Evolutionary conservation across 768 basidiomycete species (phyloP), one percentile per base, ranked within the genome.

Genomic region (Postia placenta): DNA sequence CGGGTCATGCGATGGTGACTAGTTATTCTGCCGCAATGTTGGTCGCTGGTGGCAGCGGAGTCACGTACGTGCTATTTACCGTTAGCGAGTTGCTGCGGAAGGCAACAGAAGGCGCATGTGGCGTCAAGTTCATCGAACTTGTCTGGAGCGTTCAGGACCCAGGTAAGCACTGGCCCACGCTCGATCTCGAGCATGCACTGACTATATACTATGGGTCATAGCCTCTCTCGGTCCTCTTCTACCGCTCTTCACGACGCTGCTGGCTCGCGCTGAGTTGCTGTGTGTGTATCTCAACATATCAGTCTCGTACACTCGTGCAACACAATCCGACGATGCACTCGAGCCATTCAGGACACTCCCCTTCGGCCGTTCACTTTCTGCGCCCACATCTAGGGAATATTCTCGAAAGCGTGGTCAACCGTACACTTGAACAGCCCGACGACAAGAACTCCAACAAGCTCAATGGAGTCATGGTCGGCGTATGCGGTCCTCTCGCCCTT

Each of bases 41-140:
- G 50, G 62, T 82, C 36, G 76, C 76, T 4, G 82, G 80, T 11
- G 83, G 83, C 11, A 76, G 75, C 19, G 83, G 83, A 2, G 76
- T 85, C 61, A 76, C 83, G 0, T 80, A 78, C 56, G 69, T 71
- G 2, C 69, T 83, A 20, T 62, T 69, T 14, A 60, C 73, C 17
- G 70, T 79, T 4, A 72, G 76, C 28, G 79, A 83, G 54, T 64
- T 84, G n/a, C 58, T 82, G 33, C 63, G 64, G 56, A 63, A 67
- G 48, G 65, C 63, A 52, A 39, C 61, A 45, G 38, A 61, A 43
- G 63, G 70, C 47, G 55, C 56, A 17, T 69, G 72, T 35, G 66
- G 70, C 44, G 61, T 73, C 3, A 67, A 71, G 15, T 48, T 70
- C 23, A 69, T 81, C 54, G 75, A 79, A 50, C 66, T 83, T 24